Evolutionary conservation across 768 basidiomycete genomes (phyloP).

Genomic region (Podaxis pistillaris): DNA sequence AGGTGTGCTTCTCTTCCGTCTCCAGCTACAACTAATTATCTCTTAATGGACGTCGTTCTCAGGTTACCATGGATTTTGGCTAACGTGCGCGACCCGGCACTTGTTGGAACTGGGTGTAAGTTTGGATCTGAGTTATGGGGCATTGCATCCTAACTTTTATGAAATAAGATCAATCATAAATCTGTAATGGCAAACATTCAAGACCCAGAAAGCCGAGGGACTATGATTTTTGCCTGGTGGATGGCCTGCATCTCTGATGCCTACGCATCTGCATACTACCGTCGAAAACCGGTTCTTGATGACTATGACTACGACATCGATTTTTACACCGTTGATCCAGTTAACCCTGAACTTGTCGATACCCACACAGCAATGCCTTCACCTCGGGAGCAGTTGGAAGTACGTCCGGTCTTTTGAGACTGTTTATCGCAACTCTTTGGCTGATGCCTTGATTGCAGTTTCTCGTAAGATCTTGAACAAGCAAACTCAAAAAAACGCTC

Average conservation of each 20-base stretch:
- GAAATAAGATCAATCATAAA: conserved; percentile 75
- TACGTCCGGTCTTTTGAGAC: conserved; percentile 28
- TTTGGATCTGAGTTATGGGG: conserved; percentile 8
- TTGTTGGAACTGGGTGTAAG: conserved; percentile 72
- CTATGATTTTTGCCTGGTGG: conserved; percentile 94
- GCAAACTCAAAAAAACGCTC: conserved; percentile 9
- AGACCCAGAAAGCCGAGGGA: conserved; percentile 73
- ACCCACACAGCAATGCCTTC: conserved; percentile 49
- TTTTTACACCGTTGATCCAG: conserved; percentile 76
- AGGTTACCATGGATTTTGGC: conserved; percentile 89
- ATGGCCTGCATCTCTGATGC: conserved; percentile 86
- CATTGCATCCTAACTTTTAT: conserved; percentile 1
- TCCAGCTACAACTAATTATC: conserved; percentile 4
- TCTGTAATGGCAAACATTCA: conserved; percentile 71
- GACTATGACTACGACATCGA: conserved; percentile 91
- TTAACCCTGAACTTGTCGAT: conserved; percentile 46
- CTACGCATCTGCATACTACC: conserved; percentile 80
- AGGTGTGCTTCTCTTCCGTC: conserved; percentile 42
- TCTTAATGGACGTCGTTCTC: conserved; percentile 17
- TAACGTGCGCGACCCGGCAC: conserved; percentile 74
- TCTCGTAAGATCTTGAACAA: conserved; percentile 48
- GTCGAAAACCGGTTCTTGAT: conserved; percentile 81
- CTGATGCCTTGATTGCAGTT: conserved; percentile 42
- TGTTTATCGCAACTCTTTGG: conserved; percentile 5
- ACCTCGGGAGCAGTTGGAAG: conserved; percentile 79